Evolutionary conservation across 345 rosid species (phyloP).

Genomic region (Heritiera fomes): DNA sequence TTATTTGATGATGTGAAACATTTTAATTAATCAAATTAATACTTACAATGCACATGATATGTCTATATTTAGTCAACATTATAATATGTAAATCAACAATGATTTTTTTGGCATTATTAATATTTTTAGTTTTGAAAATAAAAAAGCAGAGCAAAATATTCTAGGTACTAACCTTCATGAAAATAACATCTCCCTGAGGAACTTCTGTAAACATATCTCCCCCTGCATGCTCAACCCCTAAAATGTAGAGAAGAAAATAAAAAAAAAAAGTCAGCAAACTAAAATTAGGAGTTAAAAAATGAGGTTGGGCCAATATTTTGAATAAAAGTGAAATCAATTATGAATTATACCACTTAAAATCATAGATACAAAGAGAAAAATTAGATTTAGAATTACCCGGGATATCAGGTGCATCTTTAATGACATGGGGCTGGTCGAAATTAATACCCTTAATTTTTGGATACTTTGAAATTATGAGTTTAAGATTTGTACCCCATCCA

Average conservation of each 20-base stretch:
- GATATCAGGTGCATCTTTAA: constrained; percentile 28
- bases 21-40: too few relatives aligned
- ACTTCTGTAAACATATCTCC: constrained; percentile 39
- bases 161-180: constrained; percentile 35
- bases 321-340: too few relatives aligned
- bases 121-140: too few relatives aligned
- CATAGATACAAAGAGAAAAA: background rate
- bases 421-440: constrained; percentile 41
- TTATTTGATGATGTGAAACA: too few relatives aligned
- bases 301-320: too few relatives aligned
- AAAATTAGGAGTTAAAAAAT: too few relatives aligned
- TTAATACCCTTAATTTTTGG: constrained; percentile 52
- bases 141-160: constrained; percentile 24
- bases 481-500: constrained; percentile 32
- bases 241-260: background rate
- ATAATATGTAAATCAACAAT: too few relatives aligned
- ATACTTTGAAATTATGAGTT: constrained; percentile 34
- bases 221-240: constrained; percentile 35
- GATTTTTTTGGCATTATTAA: too few relatives aligned
- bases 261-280: too few relatives aligned
- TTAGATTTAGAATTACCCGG: constrained; percentile 25
- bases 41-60: too few relatives aligned
- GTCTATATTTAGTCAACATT: too few relatives aligned
- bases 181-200: constrained; percentile 45
- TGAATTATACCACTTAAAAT: too few relatives aligned